Conservation (phyloP, 345 rosid species). For the Gossypium arboreum region DNA sequence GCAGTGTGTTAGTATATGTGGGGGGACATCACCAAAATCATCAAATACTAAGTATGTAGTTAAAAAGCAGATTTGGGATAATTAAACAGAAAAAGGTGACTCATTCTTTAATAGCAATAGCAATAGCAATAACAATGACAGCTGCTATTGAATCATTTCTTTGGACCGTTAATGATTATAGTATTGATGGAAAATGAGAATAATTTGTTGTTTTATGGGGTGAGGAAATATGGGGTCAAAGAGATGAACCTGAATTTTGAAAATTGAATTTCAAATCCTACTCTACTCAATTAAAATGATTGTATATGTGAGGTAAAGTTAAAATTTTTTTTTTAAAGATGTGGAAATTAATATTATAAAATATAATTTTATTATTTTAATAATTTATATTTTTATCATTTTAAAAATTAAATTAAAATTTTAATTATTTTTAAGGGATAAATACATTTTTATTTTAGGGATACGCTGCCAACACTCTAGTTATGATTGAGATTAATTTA, state of each 20-base stretch:
- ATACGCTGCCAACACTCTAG: too few relatives aligned
- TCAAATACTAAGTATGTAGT: background rate
- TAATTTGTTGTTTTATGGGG: background rate
- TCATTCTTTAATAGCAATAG: background rate
- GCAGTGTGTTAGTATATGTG: background rate
- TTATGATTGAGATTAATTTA: background rate
- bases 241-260: background rate
- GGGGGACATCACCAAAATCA: constrained; percentile 19
- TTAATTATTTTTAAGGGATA: too few relatives aligned
- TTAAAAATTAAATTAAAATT: too few relatives aligned
- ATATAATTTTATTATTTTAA: too few relatives aligned
- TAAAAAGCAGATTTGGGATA: constrained; percentile 3
- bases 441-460: too few relatives aligned
- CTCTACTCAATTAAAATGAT: too few relatives aligned
- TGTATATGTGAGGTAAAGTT: too few relatives aligned
- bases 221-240: background rate
- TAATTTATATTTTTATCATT: too few relatives aligned
- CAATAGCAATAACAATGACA: constrained; percentile 9
- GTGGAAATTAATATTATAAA: too few relatives aligned
- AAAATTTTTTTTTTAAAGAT: too few relatives aligned
- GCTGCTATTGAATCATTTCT: constrained; percentile 14
- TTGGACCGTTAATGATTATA: background rate
- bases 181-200: background rate
- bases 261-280: background rate
- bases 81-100: constrained; percentile 13